phyloP scores from a whole-genome alignment of 495 filamentous ascomycete genomes.

The Aspergillus taichungensis region DNA sequence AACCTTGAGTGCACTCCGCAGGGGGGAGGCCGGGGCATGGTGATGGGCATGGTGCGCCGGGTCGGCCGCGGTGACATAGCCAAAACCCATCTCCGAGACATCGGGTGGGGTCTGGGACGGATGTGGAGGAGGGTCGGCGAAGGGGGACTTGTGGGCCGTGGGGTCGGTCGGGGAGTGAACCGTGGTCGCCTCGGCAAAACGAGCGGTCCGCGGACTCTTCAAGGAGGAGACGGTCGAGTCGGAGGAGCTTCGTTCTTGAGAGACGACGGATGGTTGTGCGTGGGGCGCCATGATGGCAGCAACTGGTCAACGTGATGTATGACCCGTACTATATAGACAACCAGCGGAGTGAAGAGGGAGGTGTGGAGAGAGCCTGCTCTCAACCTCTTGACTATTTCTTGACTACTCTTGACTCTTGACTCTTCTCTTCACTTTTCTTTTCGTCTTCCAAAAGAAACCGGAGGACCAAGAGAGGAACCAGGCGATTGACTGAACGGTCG shows the following conservation, averaged over 20 bases:
- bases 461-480: background rate
- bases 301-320: slow-evolving; percentile 8
- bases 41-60: slow-evolving; percentile 42
- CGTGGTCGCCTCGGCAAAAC: slow-evolving; percentile 84
- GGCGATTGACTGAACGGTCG: background rate
- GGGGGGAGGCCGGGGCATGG: slow-evolving; percentile 60
- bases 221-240: slow-evolving; percentile 52
- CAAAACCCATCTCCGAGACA: slow-evolving; percentile 80
- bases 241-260: slow-evolving; percentile 23
- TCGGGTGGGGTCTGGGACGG: slow-evolving; percentile 41
- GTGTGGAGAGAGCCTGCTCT: slow-evolving; percentile 34
- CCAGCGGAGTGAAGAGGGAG: slow-evolving; percentile 3
- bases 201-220: slow-evolving; percentile 70
- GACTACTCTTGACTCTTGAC: slow-evolving; percentile 3
- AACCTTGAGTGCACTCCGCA: slow-evolving; percentile 79
- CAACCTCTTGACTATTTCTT: background rate
- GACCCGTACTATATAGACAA: slow-evolving; percentile 16
- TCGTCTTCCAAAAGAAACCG: background rate
- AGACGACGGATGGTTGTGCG: slow-evolving; percentile 13
- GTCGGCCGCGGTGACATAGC: slow-evolving; percentile 63
- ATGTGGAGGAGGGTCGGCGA: slow-evolving; percentile 54
- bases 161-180: slow-evolving; percentile 76
- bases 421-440: slow-evolving; percentile 3
- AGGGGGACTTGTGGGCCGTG: slow-evolving; percentile 48
- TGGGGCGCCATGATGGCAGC: slow-evolving; percentile 23